Base-by-base conservation (phyloP, 768 basidiomycete genomes). In the Grammothele lineata region DNA sequence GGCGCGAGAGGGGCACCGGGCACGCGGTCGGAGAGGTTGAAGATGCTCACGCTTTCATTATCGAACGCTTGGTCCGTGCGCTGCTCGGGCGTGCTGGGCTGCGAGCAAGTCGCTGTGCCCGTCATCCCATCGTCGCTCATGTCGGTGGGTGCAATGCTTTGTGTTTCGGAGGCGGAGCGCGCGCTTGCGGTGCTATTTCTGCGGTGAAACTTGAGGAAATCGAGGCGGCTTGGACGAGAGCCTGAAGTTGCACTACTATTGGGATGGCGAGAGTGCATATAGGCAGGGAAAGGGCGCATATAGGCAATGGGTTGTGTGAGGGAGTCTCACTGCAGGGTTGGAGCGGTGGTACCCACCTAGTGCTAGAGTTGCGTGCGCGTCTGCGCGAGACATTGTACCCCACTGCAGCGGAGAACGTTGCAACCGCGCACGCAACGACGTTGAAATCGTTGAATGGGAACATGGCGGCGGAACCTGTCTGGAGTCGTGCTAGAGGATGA, bases 371-470 rank as follows among this genome's bases (percentile, higher is more conserved):
- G 11, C 47, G 56, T 21, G 32, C 35, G 17, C 53, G 50, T 30
- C 36, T 45, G 22, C 52, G 52, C 12, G 56, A 48, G 24, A 55
- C 47, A 19, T 44, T 43, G 48, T 60, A 60, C 23, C 61, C 61
- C 17, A 60, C 56, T 12, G 59, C 61, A 11, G 59, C 59, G 25
- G 61, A 59, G 36, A 60, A 33, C 4, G 59, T 62, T 3, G 61
- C 61, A 17, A 60, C 43, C 12, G 61, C 61, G 47, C 57, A 54
- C 17, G 54, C 57, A 4, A 60, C 54, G 45, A 60, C 22, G 37
- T 60, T 58, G 50, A 60, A 57, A 44, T 62, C 59, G 50, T 56
- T 56, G 38, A 60, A 38, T 3, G 51, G 59, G 26, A 60, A 57
- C 59, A 60, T 62, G 33, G 37, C 18, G 37, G n/a, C n/a, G n/a